These are phyloP conservation scores for Pichia cabralensis DNA, from an alignment of 805 yeast species.

Conservation along the genomic window DNA sequence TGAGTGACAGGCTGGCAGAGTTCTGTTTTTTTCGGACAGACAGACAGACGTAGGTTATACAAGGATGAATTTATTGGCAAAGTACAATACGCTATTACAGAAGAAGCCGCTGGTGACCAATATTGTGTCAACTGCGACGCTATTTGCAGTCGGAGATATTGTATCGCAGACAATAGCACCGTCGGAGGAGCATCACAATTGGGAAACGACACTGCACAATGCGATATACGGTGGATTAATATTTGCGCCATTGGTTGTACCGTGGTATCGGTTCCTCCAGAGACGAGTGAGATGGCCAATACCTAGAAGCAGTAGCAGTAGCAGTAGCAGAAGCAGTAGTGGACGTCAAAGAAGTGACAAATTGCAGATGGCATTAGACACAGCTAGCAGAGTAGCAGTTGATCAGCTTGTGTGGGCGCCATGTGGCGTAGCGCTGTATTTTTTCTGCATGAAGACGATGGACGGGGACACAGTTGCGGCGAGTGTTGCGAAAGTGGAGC, in stretches of 20 bases:
- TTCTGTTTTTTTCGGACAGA: too few relatives aligned
- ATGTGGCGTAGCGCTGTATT: conserved; percentile 63
- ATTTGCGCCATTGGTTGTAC: conserved; percentile 67
- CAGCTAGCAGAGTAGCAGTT: conserved; percentile 41
- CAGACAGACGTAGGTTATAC: too few relatives aligned
- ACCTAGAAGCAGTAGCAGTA: too few relatives aligned
- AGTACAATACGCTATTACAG: not conserved
- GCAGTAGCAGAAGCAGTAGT: too few relatives aligned
- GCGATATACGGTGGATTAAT: conserved; percentile 59
- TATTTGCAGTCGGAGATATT: conserved; percentile 1
- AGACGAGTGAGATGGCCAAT: too few relatives aligned
- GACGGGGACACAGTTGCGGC: conserved; percentile 41
- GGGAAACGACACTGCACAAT: conserved; percentile 46
- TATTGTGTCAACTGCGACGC: conserved; percentile 6
- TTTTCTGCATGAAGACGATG: conserved; percentile 52
- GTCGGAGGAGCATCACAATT: too few relatives aligned
- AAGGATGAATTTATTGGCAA: too few relatives aligned
- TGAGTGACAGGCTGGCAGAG: too few relatives aligned
- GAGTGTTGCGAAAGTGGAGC: conserved; percentile 39
- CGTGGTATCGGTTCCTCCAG: conserved; percentile 60
- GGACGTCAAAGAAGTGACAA: too few relatives aligned
- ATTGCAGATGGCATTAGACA: too few relatives aligned
- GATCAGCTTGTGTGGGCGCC: conserved; percentile 82
- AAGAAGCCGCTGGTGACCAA: not conserved
- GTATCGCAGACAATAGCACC: not conserved